Percentiles rank a stretch among this genome's conserved stretches.
These are phyloP conservation scores for Saccharomycopsis olivae DNA, from an alignment of 805 yeast species.

Conservation along the genomic window DNA sequence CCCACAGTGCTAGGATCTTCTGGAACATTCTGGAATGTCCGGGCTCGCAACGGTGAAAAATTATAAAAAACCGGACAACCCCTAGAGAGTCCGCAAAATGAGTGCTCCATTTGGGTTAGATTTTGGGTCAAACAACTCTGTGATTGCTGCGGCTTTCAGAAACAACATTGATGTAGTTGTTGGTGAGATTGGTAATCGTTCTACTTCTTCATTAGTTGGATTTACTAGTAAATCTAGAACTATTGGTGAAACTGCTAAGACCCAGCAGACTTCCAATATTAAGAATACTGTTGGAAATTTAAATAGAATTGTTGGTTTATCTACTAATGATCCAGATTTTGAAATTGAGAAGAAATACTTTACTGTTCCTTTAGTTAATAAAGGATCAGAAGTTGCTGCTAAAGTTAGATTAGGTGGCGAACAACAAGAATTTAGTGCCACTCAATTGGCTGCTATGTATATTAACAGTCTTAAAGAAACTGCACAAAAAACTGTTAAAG, in stretches of 20 bases:
- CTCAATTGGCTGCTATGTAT: constrained; percentile 93
- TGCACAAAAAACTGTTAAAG: constrained; percentile 72
- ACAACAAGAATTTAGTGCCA: constrained; percentile 67
- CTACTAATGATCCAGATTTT: constrained; percentile 65
- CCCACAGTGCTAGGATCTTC: too few species aligned
- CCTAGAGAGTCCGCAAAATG: too few species aligned
- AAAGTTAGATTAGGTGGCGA: constrained; percentile 79
- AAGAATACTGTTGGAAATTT: constrained; percentile 94
- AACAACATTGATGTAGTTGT: constrained; percentile 98
- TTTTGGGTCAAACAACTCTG: constrained; percentile 91
- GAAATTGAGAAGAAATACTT: constrained; percentile 63
- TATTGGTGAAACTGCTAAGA: constrained; percentile 93
- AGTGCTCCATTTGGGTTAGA: constrained; percentile 96
- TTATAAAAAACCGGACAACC: too few species aligned
- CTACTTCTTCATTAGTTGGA: constrained; percentile 89
- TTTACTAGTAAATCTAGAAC: constrained; percentile 83
- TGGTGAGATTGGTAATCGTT: constrained; percentile 96
- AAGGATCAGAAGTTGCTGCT: constrained; percentile 70
- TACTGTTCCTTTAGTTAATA: constrained; percentile 56
- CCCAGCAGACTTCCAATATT: constrained; percentile 91
- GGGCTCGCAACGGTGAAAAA: too few species aligned
- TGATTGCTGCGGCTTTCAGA: constrained; percentile 93
- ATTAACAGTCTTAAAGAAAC: constrained; percentile 80
- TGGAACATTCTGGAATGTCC: too few species aligned
- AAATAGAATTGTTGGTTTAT: constrained; percentile 84